A percentile compares a stretch with the other conserved stretches of the same genome.
phyloP scores from a whole-genome alignment of 345 rosid genomes.

The Corchorus olitorius region DNA sequence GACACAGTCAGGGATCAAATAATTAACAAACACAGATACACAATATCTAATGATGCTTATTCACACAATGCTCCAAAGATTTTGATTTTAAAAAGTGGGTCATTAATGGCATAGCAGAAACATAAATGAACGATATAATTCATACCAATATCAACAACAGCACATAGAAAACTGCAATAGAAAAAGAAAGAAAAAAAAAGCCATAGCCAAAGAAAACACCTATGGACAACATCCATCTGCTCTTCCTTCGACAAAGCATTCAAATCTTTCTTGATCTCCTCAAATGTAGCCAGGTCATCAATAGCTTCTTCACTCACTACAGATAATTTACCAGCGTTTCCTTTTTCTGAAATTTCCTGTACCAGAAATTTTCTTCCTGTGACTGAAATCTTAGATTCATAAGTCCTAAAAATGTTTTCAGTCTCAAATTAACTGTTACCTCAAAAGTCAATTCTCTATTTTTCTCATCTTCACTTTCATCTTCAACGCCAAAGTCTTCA shows the following conservation, averaged over 20 bases:
- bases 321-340: slow-evolving; percentile 33
- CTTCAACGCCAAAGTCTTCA: slow-evolving; percentile 81
- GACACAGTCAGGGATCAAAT: neutral
- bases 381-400: slow-evolving; percentile 24
- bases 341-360: slow-evolving; percentile 62
- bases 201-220: slow-evolving; percentile 36
- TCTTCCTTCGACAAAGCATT: slow-evolving; percentile 80
- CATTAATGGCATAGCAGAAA: neutral
- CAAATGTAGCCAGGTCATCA: slow-evolving; percentile 39
- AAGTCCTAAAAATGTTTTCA: slow-evolving; percentile 7
- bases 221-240: slow-evolving; percentile 82
- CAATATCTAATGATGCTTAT: neutral
- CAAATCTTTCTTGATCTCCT: slow-evolving; percentile 68
- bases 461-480: slow-evolving; percentile 49
- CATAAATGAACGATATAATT: neutral
- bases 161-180: neutral
- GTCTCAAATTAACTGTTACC: slow-evolving; percentile 40
- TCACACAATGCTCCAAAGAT: neutral
- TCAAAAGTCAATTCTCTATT: slow-evolving; percentile 68
- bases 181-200: neutral
- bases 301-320: slow-evolving; percentile 28
- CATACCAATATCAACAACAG: neutral
- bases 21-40: neutral
- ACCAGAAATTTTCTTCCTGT: slow-evolving; percentile 9
- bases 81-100: neutral